Evolutionary conservation across 352 stramenopile species (phyloP), one percentile per base, ranked within the genome.

Genomic region (Globisporangium takayamanum): DNA sequence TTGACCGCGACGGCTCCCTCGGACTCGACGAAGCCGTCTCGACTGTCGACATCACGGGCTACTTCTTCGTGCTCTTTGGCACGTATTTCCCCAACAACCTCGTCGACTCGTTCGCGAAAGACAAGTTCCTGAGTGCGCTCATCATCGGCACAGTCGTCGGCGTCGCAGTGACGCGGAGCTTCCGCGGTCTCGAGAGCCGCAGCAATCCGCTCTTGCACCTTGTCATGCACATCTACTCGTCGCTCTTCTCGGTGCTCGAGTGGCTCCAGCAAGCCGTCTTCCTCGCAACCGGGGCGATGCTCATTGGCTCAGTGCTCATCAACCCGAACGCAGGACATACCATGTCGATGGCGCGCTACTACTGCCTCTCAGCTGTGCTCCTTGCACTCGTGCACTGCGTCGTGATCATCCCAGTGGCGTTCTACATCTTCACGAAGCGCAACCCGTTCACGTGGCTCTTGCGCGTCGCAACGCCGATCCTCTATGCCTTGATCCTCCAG

Each of bases 11-110:
- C 5, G 53, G 57, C 16, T 63, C 59, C 1, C 65, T 90, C 8
- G 74, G 69, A 0, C 44, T 87, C 15, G 68, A 78, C 2, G 76
- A 80, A 25, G 58, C 62, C 3, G 69, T 88, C n/a, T 62, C 57
- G 4, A 62, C 62, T 8, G 64, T 87, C 16, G 64, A 69, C 53
- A 60, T 81, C 45, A 78, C 68, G 26, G 57, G 68, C 20, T 84
- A 86, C 60, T 0, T 87, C 1, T 69, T 81, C 46, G 54, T 65
- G 11, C 59, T 92, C 39, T 39, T 72, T 11, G 55, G 67, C 2
- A 60, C 69, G 33, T 87, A 80, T 51, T 71, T 89, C 22, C 73
- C 82, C 0, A 69, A 66, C 53, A 92, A 92, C 62, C 53, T 76
- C 0, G 47, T 84, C 10, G 33, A 66, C 10, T 59, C 64, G n/a